Conservation (phyloP, 2,329 filamentous ascomycete species). For the Neoarthrinium moseri region DNA sequence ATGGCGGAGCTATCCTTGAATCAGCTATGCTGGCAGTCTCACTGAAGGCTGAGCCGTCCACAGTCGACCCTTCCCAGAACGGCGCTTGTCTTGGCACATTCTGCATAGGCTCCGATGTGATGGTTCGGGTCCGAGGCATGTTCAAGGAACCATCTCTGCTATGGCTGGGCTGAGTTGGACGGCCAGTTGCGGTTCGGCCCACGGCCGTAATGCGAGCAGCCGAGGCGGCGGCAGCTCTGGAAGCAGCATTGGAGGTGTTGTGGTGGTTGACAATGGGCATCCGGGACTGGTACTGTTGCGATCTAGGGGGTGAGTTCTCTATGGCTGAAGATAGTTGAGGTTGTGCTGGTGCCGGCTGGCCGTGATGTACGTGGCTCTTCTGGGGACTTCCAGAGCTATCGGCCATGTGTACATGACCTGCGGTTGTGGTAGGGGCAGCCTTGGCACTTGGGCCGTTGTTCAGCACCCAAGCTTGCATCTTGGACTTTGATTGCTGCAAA, state of each 20-base stretch:
- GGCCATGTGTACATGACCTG: conserved; percentile 18
- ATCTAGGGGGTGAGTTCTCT: conserved; percentile 7
- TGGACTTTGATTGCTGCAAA: conserved; percentile 29
- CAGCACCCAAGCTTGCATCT: conserved; percentile 33
- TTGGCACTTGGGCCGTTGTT: conserved; percentile 24
- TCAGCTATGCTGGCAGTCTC: conserved; percentile 30
- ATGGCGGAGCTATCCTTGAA: conserved; percentile 20
- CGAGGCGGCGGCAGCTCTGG: conserved; percentile 19
- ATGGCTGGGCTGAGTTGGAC: conserved; percentile 15
- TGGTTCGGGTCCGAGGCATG: conserved; percentile 17
- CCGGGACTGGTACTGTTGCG: conserved; percentile 22
- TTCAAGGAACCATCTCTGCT: conserved; percentile 22
- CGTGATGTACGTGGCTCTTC: conserved; percentile 20
- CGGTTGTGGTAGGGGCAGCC: conserved; percentile 15
- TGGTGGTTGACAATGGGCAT: conserved; percentile 27
- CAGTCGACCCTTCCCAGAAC: conserved; percentile 32
- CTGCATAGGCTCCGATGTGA: conserved; percentile 22
- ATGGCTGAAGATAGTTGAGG: conserved; percentile 9
- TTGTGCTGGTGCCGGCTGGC: conserved; percentile 13
- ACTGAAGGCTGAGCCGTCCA: conserved; percentile 31
- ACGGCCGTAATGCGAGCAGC: conserved; percentile 17
- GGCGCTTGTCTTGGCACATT: conserved; percentile 18
- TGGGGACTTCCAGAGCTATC: conserved; percentile 18
- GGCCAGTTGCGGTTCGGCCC: conserved; percentile 13
- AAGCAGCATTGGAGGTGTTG: conserved; percentile 25